Evolutionary conservation across 2,329 filamentous ascomycete species (phyloP), one percentile per base, ranked within the genome.

Genomic region (Exophiala dermatitidis): DNA sequence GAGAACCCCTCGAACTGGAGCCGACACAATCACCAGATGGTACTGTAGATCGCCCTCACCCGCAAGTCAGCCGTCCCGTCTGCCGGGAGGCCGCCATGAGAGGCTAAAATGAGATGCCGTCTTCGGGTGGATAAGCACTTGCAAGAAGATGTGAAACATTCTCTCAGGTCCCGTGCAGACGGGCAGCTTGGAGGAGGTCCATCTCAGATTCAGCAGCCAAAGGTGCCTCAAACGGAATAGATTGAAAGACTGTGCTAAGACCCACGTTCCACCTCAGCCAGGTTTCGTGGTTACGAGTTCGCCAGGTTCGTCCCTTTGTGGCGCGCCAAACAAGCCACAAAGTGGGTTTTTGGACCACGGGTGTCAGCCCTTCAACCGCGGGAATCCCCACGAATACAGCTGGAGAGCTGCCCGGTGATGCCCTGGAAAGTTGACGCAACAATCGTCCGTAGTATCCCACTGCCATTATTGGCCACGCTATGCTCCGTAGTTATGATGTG

Each of bases 51-150:
- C 57, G 57, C 52, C 54, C 54, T 48, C 46, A 41, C 53, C 54
- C 54, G 46, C 51, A 51, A 49, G 51, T 49, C 57, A 54, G 54
- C 46, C 48, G 48, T 43, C 53, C 57, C 53, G 53, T 54, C 54
- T 51, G 54, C 45, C 51, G 55, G 51, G 36, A 45, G 46, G 53
- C 51, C 46, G 32, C 30, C 36, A 42, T 43, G 32, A 56, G 48
- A 19, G 48, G 38, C 36, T n/a, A 38, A 44, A 10, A 34, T 29
- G 10, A 29, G 28, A 46, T 19, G 29, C n/a, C 28, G 47, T 19
- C 3, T 45, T 28, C n/a, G 29, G 19, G 31, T 10, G 37, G 46
- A 40, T 38, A n/a, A 44, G 38, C 38, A 43, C 36, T 10, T 49
- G 29, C 44, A 12, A 29, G 32, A 36, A 37, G 46, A 26, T 30